phyloP scores from a whole-genome alignment of 2,329 filamentous ascomycete species.

The Clarireedia hainanense region DNA sequence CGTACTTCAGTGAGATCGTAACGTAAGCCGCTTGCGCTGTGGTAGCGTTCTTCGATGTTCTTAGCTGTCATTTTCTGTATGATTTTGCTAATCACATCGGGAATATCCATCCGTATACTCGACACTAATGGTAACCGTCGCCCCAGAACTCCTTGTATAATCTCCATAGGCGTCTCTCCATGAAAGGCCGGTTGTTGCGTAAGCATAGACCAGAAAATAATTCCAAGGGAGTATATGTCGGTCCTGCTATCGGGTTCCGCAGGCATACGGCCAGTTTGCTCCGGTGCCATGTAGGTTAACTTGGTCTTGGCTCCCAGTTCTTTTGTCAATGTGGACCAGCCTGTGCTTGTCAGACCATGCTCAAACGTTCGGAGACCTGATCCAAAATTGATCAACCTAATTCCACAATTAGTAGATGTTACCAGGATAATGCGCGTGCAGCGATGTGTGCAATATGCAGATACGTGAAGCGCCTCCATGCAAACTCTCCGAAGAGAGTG shows the following conservation, averaged over 20 bases:
- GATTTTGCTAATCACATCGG: conserved; percentile 71
- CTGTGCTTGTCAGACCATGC: conserved; percentile 75
- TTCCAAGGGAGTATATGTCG: conserved; percentile 86
- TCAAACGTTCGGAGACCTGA: conserved; percentile 84
- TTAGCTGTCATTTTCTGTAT: conserved; percentile 92
- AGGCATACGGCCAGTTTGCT: conserved; percentile 89
- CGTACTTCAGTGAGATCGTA: conserved; percentile 71
- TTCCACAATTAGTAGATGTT: background rate
- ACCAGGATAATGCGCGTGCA: no score
- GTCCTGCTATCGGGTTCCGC: conserved; percentile 87
- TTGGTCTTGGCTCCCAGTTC: conserved; percentile 84
- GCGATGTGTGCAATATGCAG: no score
- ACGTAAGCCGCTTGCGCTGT: conserved; percentile 79
- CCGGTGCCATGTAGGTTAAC: conserved; percentile 84
- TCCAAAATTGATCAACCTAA: conserved; percentile 66
- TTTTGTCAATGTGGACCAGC: conserved; percentile 76
- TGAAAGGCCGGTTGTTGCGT: conserved; percentile 75
- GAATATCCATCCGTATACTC: conserved; percentile 71
- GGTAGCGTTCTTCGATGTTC: conserved; percentile 78
- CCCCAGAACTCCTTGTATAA: conserved; percentile 82
- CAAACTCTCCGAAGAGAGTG: no score
- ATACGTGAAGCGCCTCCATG: no score
- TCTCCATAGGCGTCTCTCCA: conserved; percentile 73
- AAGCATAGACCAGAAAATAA: conserved; percentile 81
- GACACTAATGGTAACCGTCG: conserved; percentile 72